Evolutionary conservation across 2,329 filamentous ascomycete genomes (phyloP).

Genomic region (Ophiocordyceps camponoti-floridani): DNA sequence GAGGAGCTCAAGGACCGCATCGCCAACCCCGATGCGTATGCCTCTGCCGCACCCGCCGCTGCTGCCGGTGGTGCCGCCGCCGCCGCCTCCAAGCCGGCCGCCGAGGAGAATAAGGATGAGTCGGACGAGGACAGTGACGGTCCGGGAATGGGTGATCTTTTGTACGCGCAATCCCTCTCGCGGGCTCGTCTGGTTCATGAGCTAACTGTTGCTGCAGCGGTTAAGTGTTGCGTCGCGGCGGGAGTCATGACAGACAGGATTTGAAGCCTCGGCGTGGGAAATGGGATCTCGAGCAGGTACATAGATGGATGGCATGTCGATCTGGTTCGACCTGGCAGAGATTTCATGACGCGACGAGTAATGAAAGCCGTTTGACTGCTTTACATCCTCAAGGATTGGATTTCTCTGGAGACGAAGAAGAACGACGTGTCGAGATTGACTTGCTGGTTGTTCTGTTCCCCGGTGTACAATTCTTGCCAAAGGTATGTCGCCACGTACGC

Average conservation of each 20-base stretch:
- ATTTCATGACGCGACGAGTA: conserved; percentile 13
- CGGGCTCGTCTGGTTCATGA: background rate
- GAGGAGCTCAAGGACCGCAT: conserved; percentile 98
- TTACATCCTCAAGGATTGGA: background rate
- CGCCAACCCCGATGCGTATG: conserved; percentile 95
- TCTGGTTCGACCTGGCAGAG: conserved; percentile 7
- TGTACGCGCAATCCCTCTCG: conserved; percentile 27
- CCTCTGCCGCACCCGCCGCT: conserved; percentile 58
- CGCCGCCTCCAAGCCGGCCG: conserved; percentile 29
- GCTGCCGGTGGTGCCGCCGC: conserved; percentile 33
- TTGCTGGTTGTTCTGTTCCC: too few relatives aligned
- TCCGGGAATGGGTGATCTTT: conserved; percentile 65
- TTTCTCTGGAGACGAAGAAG: too few relatives aligned
- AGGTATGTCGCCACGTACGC: background rate
- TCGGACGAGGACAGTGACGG: conserved; percentile 49
- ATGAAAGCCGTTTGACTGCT: conserved; percentile 9
- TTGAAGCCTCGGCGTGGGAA: conserved; percentile 3
- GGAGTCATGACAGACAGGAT: conserved; percentile 20
- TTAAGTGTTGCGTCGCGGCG: conserved; percentile 26
- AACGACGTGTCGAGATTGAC: too few relatives aligned
- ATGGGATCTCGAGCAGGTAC: conserved; percentile 21
- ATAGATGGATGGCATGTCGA: conserved; percentile 30
- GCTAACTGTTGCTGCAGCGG: conserved; percentile 29
- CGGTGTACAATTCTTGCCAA: too few relatives aligned
- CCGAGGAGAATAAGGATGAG: conserved; percentile 47